These are phyloP conservation scores for Dispira parvispora DNA, from an alignment of 192 early-diverging fungal genomes.

Conservation along the genomic window DNA sequence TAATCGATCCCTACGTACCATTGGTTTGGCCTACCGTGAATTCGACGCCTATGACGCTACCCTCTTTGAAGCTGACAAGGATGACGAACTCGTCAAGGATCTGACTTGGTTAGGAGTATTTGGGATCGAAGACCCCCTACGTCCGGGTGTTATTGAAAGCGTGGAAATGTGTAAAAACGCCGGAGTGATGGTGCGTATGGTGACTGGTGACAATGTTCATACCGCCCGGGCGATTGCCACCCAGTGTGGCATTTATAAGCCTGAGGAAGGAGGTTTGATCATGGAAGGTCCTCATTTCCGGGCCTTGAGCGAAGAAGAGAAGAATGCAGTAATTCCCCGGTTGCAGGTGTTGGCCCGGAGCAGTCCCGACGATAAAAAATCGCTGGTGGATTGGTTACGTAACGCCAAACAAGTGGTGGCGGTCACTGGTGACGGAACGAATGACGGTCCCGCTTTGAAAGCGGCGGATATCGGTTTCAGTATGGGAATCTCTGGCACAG, in stretches of 20 bases:
- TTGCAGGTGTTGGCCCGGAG: slow-evolving; percentile 90
- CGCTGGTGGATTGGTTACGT: slow-evolving; percentile 78
- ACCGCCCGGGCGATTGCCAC: slow-evolving; percentile 91
- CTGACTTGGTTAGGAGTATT: slow-evolving; percentile 75
- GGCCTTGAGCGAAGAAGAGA: slow-evolving; percentile 58
- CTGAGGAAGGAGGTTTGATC: slow-evolving; percentile 58
- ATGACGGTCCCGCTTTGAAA: slow-evolving; percentile 91
- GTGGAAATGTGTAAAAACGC: slow-evolving; percentile 78
- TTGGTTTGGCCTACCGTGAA: slow-evolving; percentile 72
- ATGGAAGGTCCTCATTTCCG: slow-evolving; percentile 96
- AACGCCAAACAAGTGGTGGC: slow-evolving; percentile 88
- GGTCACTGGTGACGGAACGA: slow-evolving; percentile 99
- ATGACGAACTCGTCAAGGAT: slow-evolving; percentile 31
- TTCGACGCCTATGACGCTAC: slow-evolving; percentile 43
- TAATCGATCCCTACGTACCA: slow-evolving; percentile 71
- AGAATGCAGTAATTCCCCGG: slow-evolving; percentile 80
- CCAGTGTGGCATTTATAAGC: slow-evolving; percentile 80
- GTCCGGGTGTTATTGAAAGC: slow-evolving; percentile 84
- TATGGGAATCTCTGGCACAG: slow-evolving; percentile 99
- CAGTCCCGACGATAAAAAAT: slow-evolving; percentile 90
- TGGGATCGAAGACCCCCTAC: slow-evolving; percentile 93
- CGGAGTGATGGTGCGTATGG: slow-evolving; percentile 94
- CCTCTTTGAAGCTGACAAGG: slow-evolving; percentile 22
- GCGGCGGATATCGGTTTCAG: slow-evolving; percentile 92
- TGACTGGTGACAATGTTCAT: slow-evolving; percentile 90